Conservation (phyloP, 2,329 filamentous ascomycete species). For the Zopfia rhizophila region DNA sequence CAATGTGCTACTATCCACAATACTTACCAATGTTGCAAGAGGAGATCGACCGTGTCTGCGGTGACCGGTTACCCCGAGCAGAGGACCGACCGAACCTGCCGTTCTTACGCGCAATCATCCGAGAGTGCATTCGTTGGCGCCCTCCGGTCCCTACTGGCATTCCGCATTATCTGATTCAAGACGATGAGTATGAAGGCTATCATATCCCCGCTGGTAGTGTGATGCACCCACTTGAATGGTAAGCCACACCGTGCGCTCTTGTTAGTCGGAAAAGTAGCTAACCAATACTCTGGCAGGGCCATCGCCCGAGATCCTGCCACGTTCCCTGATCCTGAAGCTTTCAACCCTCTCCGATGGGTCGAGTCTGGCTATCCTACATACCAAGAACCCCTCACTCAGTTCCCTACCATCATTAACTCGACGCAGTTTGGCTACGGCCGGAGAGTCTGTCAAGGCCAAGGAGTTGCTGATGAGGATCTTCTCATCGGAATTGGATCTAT, state of each 20-base stretch:
- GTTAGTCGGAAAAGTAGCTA: not conserved
- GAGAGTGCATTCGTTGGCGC: constrained; percentile 56
- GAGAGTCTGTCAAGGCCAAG: constrained; percentile 57
- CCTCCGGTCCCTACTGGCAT: constrained; percentile 59
- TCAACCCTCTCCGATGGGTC: constrained; percentile 65
- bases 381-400: constrained; percentile 61
- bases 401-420: constrained; percentile 64
- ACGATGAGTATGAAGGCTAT: constrained; percentile 68
- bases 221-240: constrained; percentile 58
- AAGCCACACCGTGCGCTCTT: constrained; percentile 21
- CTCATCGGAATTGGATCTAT: constrained; percentile 56
- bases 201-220: constrained; percentile 66
- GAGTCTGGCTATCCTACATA: constrained; percentile 64
- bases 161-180: constrained; percentile 64
- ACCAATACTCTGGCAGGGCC: constrained; percentile 50
- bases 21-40: constrained; percentile 54
- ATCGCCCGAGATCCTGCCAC: constrained; percentile 63
- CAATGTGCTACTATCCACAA: constrained; percentile 57
- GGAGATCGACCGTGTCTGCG: constrained; percentile 53
- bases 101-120: constrained; percentile 51
- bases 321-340: constrained; percentile 62
- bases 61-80: constrained; percentile 47
- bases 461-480: constrained; percentile 55
- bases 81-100: constrained; percentile 53
- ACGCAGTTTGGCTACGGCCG: constrained; percentile 66